Percentiles rank a stretch among this genome's conserved stretches.
phyloP scores from a whole-genome alignment of 2,329 filamentous ascomycete species.

The Neoscytalidium dimidiatum region DNA sequence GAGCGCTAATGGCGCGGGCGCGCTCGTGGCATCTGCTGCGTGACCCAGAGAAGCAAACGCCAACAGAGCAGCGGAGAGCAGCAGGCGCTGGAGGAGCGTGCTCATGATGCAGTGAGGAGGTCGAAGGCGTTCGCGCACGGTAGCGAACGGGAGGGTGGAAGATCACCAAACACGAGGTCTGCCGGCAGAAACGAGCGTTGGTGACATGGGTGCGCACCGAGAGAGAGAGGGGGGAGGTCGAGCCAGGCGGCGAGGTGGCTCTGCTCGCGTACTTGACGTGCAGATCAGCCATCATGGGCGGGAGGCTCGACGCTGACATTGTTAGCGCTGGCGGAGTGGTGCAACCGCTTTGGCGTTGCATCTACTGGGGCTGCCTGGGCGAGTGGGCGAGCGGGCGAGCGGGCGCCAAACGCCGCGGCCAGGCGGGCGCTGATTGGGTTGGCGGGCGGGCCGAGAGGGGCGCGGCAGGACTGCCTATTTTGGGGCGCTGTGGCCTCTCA shows the following conservation, averaged over 20 bases:
- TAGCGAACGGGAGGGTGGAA: neutral
- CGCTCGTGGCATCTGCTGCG: neutral
- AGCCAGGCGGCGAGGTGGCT: neutral
- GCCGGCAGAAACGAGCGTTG: neutral
- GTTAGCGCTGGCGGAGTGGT: neutral
- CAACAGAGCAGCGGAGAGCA: neutral
- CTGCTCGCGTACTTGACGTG: neutral
- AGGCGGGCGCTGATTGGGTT: neutral
- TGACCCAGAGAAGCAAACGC: neutral
- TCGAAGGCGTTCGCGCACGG: neutral
- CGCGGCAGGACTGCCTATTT: neutral
- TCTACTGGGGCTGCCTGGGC: too few species aligned
- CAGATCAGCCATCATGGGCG: neutral
- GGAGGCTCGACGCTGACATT: neutral
- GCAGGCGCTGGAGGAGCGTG: neutral
- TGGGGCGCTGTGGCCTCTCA: neutral
- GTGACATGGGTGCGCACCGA: neutral
- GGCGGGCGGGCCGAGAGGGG: neutral
- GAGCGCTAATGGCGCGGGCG: slow-evolving; percentile 24
- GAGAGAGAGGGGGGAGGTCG: neutral
- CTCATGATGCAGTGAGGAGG: neutral
- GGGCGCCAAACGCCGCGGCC: neutral
- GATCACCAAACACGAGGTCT: neutral
- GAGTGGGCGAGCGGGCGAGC: too few species aligned
- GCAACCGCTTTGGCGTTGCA: neutral